Percentiles rank a stretch among this genome's conserved stretches.
Conservation (phyloP, 768 basidiomycete species). For the Calvatia gigantea region DNA sequence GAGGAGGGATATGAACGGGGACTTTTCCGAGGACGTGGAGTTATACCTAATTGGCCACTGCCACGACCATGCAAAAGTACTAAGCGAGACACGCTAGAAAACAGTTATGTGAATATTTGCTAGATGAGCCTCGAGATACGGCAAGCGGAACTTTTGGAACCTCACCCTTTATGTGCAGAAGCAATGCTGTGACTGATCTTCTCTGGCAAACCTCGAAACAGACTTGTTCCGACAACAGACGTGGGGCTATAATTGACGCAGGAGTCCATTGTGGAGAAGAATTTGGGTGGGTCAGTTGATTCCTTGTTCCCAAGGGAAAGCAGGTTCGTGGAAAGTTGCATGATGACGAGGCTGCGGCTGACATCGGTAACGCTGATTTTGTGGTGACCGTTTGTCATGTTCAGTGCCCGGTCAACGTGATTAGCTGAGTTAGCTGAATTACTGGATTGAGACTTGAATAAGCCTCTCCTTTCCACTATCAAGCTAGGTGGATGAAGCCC, state of each 20-base stretch:
- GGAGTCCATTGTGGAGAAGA: constrained; percentile 9
- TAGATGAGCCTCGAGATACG: constrained; percentile 1
- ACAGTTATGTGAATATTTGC: constrained; percentile 1
- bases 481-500: neutral
- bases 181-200: constrained; percentile 16
- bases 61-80: neutral
- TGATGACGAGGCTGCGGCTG: constrained; percentile 16
- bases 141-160: neutral
- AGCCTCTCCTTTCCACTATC: neutral
- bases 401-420: constrained; percentile 11
- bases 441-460: neutral
- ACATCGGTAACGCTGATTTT: neutral
- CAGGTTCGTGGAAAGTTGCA: constrained; percentile 4
- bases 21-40: neutral
- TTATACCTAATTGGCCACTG: neutral
- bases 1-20: neutral
- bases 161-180: constrained; percentile 13
- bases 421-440: constrained; percentile 4
- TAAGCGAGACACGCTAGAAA: neutral
- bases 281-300: constrained; percentile 10
- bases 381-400: constrained; percentile 6
- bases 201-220: constrained; percentile 9
- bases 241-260: constrained; percentile 11
- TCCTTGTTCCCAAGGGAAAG: neutral
- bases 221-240: constrained; percentile 8